Percentiles rank a stretch among this genome's conserved stretches.
phyloP scores from a whole-genome alignment of 768 basidiomycete species.

The Phanerochaete carnosa region DNA sequence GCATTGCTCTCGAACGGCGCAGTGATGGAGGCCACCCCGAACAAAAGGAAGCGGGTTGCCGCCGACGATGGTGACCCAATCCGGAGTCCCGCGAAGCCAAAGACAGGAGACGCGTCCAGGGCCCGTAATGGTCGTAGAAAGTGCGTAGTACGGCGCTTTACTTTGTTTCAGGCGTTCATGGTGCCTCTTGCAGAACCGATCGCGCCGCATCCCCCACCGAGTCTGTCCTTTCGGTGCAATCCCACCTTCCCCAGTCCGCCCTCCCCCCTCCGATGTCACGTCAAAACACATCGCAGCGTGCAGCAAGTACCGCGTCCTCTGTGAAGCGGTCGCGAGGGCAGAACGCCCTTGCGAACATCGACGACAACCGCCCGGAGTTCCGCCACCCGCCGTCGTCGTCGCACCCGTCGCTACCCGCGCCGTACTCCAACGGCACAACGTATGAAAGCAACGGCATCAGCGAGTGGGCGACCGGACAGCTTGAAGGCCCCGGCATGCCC shows the following conservation, averaged over 20 bases:
- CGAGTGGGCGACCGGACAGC: slow-evolving; percentile 43
- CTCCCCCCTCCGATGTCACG: slow-evolving; percentile 40
- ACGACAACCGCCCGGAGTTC: slow-evolving; percentile 32
- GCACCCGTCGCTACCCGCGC: slow-evolving; percentile 57
- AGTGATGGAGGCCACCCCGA: slow-evolving; percentile 57
- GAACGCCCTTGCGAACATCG: slow-evolving; percentile 32
- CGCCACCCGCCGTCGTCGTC: slow-evolving; percentile 45
- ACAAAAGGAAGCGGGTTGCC: slow-evolving; percentile 55
- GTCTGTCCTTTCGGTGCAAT: slow-evolving; percentile 69
- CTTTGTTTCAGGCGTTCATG: not conserved
- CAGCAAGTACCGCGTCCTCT: slow-evolving; percentile 19
- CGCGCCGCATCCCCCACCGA: slow-evolving; percentile 70
- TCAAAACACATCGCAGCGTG: slow-evolving; percentile 21
- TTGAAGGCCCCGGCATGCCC: slow-evolving; percentile 81
- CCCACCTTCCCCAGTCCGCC: slow-evolving; percentile 47
- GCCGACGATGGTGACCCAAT: slow-evolving; percentile 57
- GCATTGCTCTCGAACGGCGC: slow-evolving; percentile 45
- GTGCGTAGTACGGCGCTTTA: slow-evolving; percentile 35
- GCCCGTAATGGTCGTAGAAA: slow-evolving; percentile 52
- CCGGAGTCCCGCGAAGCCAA: slow-evolving; percentile 66
- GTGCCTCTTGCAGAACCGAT: slow-evolving; percentile 43
- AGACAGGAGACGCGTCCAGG: slow-evolving; percentile 37
- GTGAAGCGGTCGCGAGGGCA: slow-evolving; percentile 19
- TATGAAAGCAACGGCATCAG: slow-evolving; percentile 29
- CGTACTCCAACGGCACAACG: slow-evolving; percentile 24